Conservation (phyloP, 305 asterid species). For the Plantago lanceolata region DNA sequence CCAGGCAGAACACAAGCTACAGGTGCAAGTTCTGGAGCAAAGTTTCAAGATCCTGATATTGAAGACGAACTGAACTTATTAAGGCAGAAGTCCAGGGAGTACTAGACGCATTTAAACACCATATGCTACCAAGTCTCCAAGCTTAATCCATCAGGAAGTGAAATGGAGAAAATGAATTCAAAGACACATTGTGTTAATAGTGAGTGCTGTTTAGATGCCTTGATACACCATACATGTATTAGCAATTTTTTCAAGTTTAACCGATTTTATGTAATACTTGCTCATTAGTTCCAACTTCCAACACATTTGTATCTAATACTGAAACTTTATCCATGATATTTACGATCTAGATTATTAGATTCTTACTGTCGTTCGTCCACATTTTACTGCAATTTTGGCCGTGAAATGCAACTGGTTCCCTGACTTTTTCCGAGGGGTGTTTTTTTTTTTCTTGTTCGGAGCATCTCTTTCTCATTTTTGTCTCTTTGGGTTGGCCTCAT, state of each 20-base stretch:
- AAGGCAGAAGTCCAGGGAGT: conserved; percentile 71
- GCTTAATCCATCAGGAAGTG: background rate
- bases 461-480: too few relatives aligned
- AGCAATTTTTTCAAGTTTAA: background rate
- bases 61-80: conserved; percentile 80
- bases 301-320: background rate
- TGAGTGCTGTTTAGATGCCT: background rate
- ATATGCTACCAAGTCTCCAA: background rate
- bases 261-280: background rate
- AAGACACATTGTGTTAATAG: background rate
- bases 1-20: conserved; percentile 52
- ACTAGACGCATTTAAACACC: conserved; percentile 28
- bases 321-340: background rate
- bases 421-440: too few relatives aligned
- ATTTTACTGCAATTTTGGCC: background rate
- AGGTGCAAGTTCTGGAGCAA: conserved; percentile 38
- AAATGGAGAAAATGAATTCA: background rate
- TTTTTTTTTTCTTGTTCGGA: too few relatives aligned
- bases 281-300: background rate
- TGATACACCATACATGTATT: background rate
- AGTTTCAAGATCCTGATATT: conserved; percentile 78
- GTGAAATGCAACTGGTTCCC: too few relatives aligned
- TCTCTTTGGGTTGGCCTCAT: too few relatives aligned
- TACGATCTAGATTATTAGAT: background rate
- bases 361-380: background rate